Percentiles rank a stretch among this genome's conserved stretches.
Conservation (phyloP, 371 early-diverging fungal genomes). For the Dinochytrium kinnereticum region DNA sequence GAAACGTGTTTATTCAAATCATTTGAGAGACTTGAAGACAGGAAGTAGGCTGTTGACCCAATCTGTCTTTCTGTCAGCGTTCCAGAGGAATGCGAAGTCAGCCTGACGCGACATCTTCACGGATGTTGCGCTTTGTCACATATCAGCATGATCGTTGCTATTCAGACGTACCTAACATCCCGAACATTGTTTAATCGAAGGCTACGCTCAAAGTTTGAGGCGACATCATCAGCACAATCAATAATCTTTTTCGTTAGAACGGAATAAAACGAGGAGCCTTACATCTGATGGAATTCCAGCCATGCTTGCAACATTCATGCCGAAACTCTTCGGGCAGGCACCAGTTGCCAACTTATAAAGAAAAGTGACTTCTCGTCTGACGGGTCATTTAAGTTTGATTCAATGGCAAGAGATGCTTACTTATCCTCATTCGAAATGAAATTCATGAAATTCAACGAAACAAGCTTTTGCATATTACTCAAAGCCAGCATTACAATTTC, state of each 20-base stretch:
- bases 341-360: conserved; percentile 86
- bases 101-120: conserved; percentile 38
- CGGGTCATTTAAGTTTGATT: neutral
- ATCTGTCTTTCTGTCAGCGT: neutral
- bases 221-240: conserved; percentile 67
- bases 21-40: neutral
- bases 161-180: neutral
- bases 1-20: neutral
- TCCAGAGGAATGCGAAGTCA: conserved; percentile 24
- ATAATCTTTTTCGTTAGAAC: conserved; percentile 36
- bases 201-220: conserved; percentile 71
- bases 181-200: conserved; percentile 27
- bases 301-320: conserved; percentile 85
- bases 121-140: neutral
- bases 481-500: conserved; percentile 15
- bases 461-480: conserved; percentile 30
- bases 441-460: conserved; percentile 70
- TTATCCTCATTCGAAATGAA: conserved; percentile 82
- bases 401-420: conserved; percentile 19
- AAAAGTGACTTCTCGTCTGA: conserved; percentile 87
- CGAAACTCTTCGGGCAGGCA: conserved; percentile 63
- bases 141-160: neutral
- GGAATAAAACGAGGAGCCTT: conserved; percentile 28
- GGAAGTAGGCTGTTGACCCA: neutral
- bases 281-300: conserved; percentile 84